Percentiles rank a stretch among this genome's conserved stretches.
These are phyloP conservation scores for Massariosphaeria phaeospora DNA, from an alignment of 495 filamentous ascomycete species.

Conservation along the genomic window DNA sequence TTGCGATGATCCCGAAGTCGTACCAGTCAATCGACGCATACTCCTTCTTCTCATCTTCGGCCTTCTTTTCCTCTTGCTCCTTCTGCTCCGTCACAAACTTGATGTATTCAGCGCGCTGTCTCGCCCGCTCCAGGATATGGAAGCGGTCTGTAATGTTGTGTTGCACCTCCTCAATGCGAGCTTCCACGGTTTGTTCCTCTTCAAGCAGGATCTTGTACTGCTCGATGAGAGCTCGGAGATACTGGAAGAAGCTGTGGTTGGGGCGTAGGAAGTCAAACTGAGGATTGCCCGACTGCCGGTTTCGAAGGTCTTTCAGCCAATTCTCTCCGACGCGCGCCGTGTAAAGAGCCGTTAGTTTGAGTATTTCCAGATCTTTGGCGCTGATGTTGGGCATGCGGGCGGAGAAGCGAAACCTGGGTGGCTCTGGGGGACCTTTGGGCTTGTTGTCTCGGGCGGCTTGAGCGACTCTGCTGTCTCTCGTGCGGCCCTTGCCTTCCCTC, in stretches of 20 bases:
- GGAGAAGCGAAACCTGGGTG: conserved; percentile 88
- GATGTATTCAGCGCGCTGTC: conserved; percentile 78
- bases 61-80: conserved; percentile 80
- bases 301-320: conserved; percentile 82
- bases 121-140: conserved; percentile 72
- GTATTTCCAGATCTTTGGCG: conserved; percentile 90
- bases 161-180: conserved; percentile 67
- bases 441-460: conserved; percentile 54
- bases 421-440: conserved; percentile 76
- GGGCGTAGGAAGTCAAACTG: conserved; percentile 97
- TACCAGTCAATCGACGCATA: conserved; percentile 97
- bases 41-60: conserved; percentile 73
- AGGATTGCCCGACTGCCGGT: conserved; percentile 83
- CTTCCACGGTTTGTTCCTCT: conserved; percentile 60
- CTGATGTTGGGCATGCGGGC: conserved; percentile 96
- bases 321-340: conserved; percentile 85
- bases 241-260: conserved; percentile 91
- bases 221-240: conserved; percentile 84
- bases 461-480: conserved; percentile 67
- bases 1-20: conserved; percentile 94
- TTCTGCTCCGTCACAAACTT: conserved; percentile 82
- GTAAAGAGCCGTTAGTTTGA: conserved; percentile 82
- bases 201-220: conserved; percentile 86
- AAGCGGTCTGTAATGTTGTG: conserved; percentile 75
- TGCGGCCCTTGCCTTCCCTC: conserved; percentile 72